Evolutionary conservation across 768 basidiomycete species (phyloP).

Genomic region (Boletales sp.): DNA sequence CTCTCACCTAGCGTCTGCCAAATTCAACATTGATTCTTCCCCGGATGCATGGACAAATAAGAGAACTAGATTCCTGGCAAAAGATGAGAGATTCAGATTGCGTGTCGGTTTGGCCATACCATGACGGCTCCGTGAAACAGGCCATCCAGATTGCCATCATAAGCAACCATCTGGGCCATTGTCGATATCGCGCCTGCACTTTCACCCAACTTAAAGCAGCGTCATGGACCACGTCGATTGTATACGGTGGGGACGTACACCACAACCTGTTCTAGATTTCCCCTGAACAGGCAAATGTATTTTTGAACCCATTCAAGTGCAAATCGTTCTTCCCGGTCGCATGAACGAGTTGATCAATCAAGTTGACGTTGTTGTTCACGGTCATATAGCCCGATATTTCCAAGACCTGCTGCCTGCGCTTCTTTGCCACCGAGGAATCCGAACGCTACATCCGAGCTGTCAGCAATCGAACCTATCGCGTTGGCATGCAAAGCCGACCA

Average conservation of each 20-base stretch:
- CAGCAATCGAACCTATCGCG: not conserved
- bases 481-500: constrained; percentile 5
- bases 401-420: constrained; percentile 20
- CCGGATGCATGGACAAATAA: too few relatives aligned
- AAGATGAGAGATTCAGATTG: not conserved
- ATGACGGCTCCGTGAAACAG: constrained; percentile 18
- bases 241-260: constrained; percentile 10
- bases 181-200: constrained; percentile 14
- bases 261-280: constrained; percentile 32
- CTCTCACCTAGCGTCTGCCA: too few relatives aligned
- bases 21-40: too few relatives aligned
- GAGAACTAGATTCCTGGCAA: constrained; percentile 16
- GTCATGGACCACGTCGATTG: too few relatives aligned
- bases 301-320: constrained; percentile 42
- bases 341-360: not conserved
- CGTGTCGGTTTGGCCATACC: not conserved
- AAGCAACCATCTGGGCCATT: constrained; percentile 13
- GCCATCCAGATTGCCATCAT: constrained; percentile 12
- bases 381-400: constrained; percentile 40
- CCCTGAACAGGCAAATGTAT: constrained; percentile 40
- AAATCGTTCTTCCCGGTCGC: constrained; percentile 23
- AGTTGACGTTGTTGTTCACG: constrained; percentile 10
- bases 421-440: constrained; percentile 29
- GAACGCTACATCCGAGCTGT: constrained; percentile 12
- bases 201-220: constrained; percentile 12